phyloP scores from a whole-genome alignment of 2,329 filamentous ascomycete species.

The Pseudocercospora cruenta region DNA sequence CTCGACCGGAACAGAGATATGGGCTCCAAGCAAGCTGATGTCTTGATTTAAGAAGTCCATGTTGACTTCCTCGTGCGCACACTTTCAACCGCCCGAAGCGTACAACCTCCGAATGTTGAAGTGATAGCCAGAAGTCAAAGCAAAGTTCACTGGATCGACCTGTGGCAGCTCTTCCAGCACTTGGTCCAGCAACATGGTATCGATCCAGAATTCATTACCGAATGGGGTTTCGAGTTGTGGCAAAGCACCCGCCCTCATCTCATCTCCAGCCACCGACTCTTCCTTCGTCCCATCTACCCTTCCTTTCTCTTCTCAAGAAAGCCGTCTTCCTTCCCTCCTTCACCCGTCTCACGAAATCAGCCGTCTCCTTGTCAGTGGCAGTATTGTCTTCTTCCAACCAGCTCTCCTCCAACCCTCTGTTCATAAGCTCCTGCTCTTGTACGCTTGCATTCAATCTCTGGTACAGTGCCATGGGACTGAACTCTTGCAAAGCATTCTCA shows the following conservation, averaged over 20 bases:
- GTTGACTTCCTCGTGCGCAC: too few relatives aligned
- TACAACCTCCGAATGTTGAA: too few relatives aligned
- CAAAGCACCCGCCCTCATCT: constrained; percentile 30
- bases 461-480: constrained; percentile 85
- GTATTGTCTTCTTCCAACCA: constrained; percentile 71
- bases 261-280: constrained; percentile 91
- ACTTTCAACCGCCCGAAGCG: too few relatives aligned
- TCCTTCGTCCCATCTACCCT: constrained; percentile 93
- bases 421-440: constrained; percentile 80
- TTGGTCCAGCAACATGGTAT: constrained; percentile 1
- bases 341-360: constrained; percentile 82
- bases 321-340: constrained; percentile 77
- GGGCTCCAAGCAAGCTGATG: too few relatives aligned
- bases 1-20: too few relatives aligned
- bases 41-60: too few relatives aligned
- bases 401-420: constrained; percentile 85
- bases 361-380: constrained; percentile 78
- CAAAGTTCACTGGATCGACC: too few relatives aligned
- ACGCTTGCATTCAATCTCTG: constrained; percentile 76
- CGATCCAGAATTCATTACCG: too few relatives aligned
- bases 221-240: too few relatives aligned
- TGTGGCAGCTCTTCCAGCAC: neutral
- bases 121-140: too few relatives aligned
- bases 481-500: constrained; percentile 80
- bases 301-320: constrained; percentile 81